Percentiles rank a stretch among this genome's conserved stretches.
Conservation (phyloP, 768 basidiomycete genomes). For the Nidularia pulvinata region DNA sequence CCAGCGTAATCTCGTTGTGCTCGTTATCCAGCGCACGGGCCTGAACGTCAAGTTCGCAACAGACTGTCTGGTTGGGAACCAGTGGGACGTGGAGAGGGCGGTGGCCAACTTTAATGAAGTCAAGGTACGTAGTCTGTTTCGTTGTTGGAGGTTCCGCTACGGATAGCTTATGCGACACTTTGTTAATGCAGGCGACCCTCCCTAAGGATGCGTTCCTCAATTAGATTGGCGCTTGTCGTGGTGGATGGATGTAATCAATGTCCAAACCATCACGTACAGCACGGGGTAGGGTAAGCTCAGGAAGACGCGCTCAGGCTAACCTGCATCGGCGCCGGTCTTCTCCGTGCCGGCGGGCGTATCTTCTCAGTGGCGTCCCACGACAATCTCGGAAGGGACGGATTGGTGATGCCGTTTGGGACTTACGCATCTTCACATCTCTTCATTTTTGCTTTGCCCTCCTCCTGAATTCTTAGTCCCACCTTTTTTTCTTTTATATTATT, state of each 20-base stretch:
- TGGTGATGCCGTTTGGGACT: neutral
- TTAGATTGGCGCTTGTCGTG: neutral
- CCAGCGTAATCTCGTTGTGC: constrained; percentile 69
- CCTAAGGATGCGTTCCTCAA: constrained; percentile 57
- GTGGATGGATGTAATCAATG: neutral
- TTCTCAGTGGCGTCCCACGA: neutral
- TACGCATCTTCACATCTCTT: neutral
- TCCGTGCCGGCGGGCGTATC: neutral
- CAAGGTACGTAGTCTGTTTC: constrained; percentile 51
- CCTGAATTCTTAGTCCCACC: neutral
- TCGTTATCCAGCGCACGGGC: constrained; percentile 71
- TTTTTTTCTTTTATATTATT: neutral
- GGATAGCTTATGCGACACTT: no score
- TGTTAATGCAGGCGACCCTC: constrained; percentile 36
- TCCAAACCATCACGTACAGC: no score
- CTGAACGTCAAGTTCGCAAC: constrained; percentile 79
- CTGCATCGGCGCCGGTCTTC: neutral
- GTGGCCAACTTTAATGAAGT: constrained; percentile 87
- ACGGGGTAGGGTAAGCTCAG: no score
- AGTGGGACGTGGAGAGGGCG: constrained; percentile 82
- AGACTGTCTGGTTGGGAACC: constrained; percentile 86
- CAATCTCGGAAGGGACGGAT: neutral
- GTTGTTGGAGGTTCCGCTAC: no score
- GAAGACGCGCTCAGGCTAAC: neutral
- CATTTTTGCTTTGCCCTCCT: neutral